Base-by-base conservation (phyloP, 2,329 filamentous ascomycete genomes). In the Arthroderma sp. region DNA sequence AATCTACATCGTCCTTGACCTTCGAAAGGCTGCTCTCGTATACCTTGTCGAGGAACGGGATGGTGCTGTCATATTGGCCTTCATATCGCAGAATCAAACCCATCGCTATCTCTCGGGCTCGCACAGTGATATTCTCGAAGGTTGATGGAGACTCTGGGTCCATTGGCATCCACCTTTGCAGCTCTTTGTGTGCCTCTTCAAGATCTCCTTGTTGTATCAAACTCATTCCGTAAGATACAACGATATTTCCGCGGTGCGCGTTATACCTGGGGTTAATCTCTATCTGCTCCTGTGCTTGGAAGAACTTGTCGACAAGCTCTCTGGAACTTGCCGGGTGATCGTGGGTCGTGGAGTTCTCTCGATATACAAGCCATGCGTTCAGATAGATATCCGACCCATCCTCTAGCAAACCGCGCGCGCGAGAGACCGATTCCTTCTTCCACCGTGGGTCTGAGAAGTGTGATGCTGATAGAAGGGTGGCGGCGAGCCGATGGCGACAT, bases 191-290 rank as follows among this genome's bases (percentile, higher is more conserved):
- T n/a, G 49, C 49, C 37, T 43, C 43, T 3, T 31, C 7, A n/a
- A 51, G 42, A 11, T 49, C 40, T 5, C 47, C 43, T 31, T 49
- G 22, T n/a, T 42, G 43, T 22, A 50, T 45, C 37, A 51, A 39
- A 43, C 42, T 48, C 32, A 44, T 41, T 7, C 45, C 36, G 44
- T 39, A 45, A 3, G 47, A 48, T 10, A 49, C 48, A 31, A 50
- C 45, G 3, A 49, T 31, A 9, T 51, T 42, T 10, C 47, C 48
- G 27, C 42, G 42, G 15, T 47, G 38, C 4, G 49, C 38, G 29
- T 51, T 51, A 39, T 33, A 49, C 45, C 42, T 49, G 11, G 29
- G 32, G 4, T 11, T 40, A 2, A 10, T n/a, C 5, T 42, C 41
- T 31, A 29, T 37, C 30, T 29, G 28, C 31, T 45, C 5, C 15